A percentile compares a stretch with the other conserved stretches of the same genome.
These are phyloP conservation scores for Pythium periplocum DNA, from an alignment of 352 stramenopile species.

Conservation along the genomic window DNA sequence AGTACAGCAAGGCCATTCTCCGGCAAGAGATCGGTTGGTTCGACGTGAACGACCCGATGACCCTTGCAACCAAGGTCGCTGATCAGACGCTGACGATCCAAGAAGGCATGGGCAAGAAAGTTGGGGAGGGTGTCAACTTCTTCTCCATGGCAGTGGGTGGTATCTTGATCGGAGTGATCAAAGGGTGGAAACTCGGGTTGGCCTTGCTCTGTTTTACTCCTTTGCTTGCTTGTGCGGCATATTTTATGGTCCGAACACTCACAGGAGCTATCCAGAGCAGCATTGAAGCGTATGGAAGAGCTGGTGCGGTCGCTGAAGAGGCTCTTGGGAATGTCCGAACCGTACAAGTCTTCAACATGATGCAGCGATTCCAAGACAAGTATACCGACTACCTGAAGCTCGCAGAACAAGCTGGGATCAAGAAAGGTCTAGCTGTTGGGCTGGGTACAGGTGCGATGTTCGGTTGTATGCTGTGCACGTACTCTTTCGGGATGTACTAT, in stretches of 20 bases:
- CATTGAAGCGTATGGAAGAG: conserved; percentile 19
- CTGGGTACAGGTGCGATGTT: conserved; percentile 23
- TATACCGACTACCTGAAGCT: conserved; percentile 14
- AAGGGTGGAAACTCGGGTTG: conserved; percentile 32
- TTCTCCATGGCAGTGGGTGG: conserved; percentile 26
- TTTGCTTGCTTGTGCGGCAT: conserved; percentile 16
- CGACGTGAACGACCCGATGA: conserved; percentile 22
- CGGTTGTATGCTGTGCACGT: conserved; percentile 21
- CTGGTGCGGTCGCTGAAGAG: conserved; percentile 25
- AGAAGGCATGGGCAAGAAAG: conserved; percentile 23
- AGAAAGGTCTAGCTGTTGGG: conserved; percentile 15
- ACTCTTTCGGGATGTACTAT: conserved; percentile 38
- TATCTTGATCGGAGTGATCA: conserved; percentile 29
- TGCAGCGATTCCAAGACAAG: conserved; percentile 14
- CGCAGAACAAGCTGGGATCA: conserved; percentile 12
- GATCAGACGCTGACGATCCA: conserved; percentile 20
- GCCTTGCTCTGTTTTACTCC: conserved; percentile 28
- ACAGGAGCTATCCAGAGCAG: conserved; percentile 7
- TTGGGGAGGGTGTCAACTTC: conserved; percentile 24
- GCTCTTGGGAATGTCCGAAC: conserved; percentile 25
- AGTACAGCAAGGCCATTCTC: conserved; percentile 15
- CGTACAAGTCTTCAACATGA: conserved; percentile 24
- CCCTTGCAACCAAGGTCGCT: conserved; percentile 14
- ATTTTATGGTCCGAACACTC: conserved; percentile 6
- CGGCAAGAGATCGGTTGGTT: conserved; percentile 24